Percentiles rank a stretch among this genome's conserved stretches.
phyloP scores from a whole-genome alignment of 163 green algal species.

The Chlamydomonas reinhardtii region DNA sequence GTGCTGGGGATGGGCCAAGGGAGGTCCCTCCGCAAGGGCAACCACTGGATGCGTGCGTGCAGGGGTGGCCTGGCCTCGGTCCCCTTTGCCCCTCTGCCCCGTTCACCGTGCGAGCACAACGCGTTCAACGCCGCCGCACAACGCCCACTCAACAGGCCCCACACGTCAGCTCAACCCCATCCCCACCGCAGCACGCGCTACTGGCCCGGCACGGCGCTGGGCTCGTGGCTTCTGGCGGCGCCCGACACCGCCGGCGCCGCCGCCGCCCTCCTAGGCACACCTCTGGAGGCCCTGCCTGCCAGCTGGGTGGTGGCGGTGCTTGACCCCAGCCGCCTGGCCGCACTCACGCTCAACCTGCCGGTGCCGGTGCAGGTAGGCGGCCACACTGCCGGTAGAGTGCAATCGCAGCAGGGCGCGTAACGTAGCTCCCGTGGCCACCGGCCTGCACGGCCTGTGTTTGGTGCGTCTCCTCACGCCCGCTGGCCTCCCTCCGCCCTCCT shows the following conservation, averaged over 20 bases:
- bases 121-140: too few relatives aligned
- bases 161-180: background rate
- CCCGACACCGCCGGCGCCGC: background rate
- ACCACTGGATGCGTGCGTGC: too few relatives aligned
- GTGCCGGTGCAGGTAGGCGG: background rate
- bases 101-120: too few relatives aligned
- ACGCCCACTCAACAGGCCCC: background rate
- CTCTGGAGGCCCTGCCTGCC: background rate
- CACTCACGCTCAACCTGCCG: background rate
- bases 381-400: too few relatives aligned
- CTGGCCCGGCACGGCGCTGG: constrained; percentile 4
- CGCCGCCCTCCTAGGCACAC: background rate
- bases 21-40: too few relatives aligned
- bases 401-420: background rate
- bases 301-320: background rate
- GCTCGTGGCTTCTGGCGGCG: constrained; percentile 12
- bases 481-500: background rate
- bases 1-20: too few relatives aligned
- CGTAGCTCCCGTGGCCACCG: too few relatives aligned
- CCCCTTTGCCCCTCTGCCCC: too few relatives aligned
- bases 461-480: too few relatives aligned
- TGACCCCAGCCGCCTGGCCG: background rate
- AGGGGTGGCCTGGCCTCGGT: too few relatives aligned
- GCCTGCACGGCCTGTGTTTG: too few relatives aligned
- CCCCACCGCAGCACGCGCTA: constrained; percentile 19